Conservation (phyloP, 2,329 filamentous ascomycete genomes). For the Ophiostoma sp. region DNA sequence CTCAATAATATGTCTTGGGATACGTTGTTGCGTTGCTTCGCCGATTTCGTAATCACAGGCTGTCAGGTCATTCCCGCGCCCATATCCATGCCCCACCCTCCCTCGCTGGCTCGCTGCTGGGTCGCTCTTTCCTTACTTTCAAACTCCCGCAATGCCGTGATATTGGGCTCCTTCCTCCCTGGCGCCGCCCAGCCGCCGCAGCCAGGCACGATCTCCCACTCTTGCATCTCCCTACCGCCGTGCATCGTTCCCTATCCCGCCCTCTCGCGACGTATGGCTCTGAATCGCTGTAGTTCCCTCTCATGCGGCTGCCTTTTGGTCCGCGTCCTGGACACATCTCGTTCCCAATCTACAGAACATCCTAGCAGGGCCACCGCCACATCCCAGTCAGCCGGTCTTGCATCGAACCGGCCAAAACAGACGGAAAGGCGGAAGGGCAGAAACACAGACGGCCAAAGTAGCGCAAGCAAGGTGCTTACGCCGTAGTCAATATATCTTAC, state of each 20-base stretch:
- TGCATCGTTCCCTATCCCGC: neutral
- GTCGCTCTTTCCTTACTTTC: neutral
- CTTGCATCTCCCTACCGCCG: too few species aligned
- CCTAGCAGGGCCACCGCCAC: too few species aligned
- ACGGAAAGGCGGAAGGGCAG: neutral
- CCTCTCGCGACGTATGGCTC: too few species aligned
- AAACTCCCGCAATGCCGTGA: neutral
- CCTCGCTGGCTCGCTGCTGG: neutral
- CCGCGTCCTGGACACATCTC: neutral
- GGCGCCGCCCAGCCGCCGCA: neutral
- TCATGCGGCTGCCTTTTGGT: slow-evolving; percentile 2
- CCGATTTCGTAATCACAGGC: neutral
- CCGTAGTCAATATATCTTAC: too few species aligned
- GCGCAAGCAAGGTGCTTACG: too few species aligned
- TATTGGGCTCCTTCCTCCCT: neutral
- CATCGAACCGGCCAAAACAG: too few species aligned
- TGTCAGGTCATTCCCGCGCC: neutral
- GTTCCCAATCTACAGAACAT: neutral
- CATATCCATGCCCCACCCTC: neutral
- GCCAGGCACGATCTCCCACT: neutral
- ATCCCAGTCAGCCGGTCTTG: too few species aligned
- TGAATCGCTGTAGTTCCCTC: too few species aligned
- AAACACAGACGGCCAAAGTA: neutral
- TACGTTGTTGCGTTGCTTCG: neutral
- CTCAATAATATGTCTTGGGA: neutral